A percentile compares a stretch with the other conserved stretches of the same genome.
Evolutionary conservation across 768 basidiomycete species (phyloP).

Genomic region (Xanthoconium stramineum): DNA sequence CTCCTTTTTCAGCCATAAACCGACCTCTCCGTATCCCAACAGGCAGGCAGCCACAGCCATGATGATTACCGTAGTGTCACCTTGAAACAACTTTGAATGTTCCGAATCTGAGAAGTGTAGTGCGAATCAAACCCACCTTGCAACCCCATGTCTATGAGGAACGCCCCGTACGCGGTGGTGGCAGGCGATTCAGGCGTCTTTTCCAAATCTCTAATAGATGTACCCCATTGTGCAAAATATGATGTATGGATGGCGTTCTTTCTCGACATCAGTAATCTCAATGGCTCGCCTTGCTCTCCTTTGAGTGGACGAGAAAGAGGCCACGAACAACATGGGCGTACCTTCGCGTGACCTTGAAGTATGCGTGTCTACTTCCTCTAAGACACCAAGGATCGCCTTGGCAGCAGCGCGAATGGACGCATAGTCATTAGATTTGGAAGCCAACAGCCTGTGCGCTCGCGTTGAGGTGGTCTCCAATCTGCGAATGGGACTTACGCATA

Average conservation of each 20-base stretch:
- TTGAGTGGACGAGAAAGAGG: not conserved
- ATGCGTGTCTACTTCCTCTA: not conserved
- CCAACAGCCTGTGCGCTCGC: not conserved
- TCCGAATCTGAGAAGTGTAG: not conserved
- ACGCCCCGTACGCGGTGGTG: slow-evolving; percentile 2
- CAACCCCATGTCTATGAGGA: slow-evolving; percentile 4
- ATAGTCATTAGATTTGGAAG: not conserved
- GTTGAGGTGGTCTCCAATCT: not conserved
- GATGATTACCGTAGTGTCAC: not conserved
- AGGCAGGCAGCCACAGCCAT: slow-evolving; percentile 3
- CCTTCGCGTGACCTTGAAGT: not conserved
- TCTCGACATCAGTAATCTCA: not conserved
- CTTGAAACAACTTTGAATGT: not conserved
- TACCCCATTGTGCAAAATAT: not conserved
- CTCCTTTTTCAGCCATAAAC: slow-evolving; percentile 1
- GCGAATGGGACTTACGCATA: not conserved
- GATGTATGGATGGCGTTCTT: not conserved
- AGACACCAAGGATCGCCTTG: not conserved
- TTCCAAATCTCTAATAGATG: not conserved
- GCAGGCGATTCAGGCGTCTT: slow-evolving; percentile 1
- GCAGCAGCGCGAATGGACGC: not conserved
- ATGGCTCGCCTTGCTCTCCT: not conserved
- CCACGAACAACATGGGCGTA: not conserved
- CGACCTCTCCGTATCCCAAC: not conserved
- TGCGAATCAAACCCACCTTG: not conserved